A percentile compares a stretch with the other conserved stretches of the same genome.
These are phyloP conservation scores for Peronosclerospora sorghi DNA, from an alignment of 352 stramenopile genomes.

Conservation along the genomic window DNA sequence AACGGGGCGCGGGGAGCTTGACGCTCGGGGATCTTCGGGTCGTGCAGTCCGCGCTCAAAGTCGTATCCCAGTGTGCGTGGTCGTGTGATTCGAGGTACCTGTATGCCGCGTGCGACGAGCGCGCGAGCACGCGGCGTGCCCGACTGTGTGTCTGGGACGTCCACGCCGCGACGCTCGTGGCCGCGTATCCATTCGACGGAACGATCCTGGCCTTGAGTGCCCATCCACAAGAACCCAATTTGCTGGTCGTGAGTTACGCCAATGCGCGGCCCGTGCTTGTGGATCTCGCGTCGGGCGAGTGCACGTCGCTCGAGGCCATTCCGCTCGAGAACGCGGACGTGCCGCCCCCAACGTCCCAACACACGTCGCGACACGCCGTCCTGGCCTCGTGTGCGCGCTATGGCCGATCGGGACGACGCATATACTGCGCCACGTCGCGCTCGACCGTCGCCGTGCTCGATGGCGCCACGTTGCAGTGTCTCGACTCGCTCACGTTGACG, in stretches of 20 bases:
- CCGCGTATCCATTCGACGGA: constrained; percentile 46
- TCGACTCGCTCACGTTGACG: constrained; percentile 35
- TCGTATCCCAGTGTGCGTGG: constrained; percentile 53
- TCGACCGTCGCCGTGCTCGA: constrained; percentile 51
- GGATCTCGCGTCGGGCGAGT: constrained; percentile 29
- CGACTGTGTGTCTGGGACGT: constrained; percentile 64
- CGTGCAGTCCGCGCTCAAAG: constrained; percentile 46
- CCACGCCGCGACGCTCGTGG: constrained; percentile 38
- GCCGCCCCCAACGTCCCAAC: constrained; percentile 30
- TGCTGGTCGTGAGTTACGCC: constrained; percentile 49
- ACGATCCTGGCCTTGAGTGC: constrained; percentile 43
- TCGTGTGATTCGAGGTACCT: constrained; percentile 49
- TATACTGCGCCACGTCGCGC: constrained; percentile 66
- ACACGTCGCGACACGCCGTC: constrained; percentile 42
- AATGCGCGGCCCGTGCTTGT: constrained; percentile 45
- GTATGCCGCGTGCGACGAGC: constrained; percentile 62
- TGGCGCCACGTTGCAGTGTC: constrained; percentile 28
- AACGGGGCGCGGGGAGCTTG: constrained; percentile 15
- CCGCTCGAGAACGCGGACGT: constrained; percentile 43
- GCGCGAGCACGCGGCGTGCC: constrained; percentile 37
- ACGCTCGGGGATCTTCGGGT: constrained; percentile 37
- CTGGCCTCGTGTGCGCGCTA: constrained; percentile 44
- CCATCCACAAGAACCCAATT: constrained; percentile 39
- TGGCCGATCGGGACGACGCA: constrained; percentile 33
- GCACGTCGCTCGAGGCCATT: constrained; percentile 18